phyloP scores from a whole-genome alignment of 805 yeast genomes.

The Metschnikowia hibisci region DNA sequence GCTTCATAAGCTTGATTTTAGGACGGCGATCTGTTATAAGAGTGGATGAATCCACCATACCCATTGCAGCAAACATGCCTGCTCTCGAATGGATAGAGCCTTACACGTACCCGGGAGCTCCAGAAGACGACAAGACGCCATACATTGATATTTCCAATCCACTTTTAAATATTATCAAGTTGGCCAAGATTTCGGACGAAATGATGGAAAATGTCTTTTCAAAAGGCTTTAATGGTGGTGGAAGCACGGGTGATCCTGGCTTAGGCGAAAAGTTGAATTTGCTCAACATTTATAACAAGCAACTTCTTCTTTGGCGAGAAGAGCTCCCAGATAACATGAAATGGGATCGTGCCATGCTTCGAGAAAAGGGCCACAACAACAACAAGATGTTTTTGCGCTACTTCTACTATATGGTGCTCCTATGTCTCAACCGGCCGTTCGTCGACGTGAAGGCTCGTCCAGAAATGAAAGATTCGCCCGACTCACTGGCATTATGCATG shows the following conservation, averaged over 20 bases:
- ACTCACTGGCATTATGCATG: conserved; percentile 7
- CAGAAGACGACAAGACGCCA: neutral
- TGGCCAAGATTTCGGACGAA: conserved; percentile 10
- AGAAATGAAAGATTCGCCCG: neutral
- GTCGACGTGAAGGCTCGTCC: conserved; percentile 3
- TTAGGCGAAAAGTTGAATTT: conserved; percentile 4
- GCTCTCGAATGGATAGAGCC: conserved; percentile 13
- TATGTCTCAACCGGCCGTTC: conserved; percentile 15
- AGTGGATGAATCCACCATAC: conserved; percentile 10
- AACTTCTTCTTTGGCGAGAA: conserved; percentile 10
- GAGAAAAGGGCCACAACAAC: conserved; percentile 9
- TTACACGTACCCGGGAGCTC: conserved; percentile 12
- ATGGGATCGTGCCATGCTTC: conserved; percentile 8
- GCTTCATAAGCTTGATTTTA: conserved; percentile 13
- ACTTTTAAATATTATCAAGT: conserved; percentile 6
- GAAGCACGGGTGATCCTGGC: neutral
- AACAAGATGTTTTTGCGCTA: conserved; percentile 14
- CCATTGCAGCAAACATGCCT: conserved; percentile 13
- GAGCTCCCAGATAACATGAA: conserved; percentile 7
- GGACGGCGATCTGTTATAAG: conserved; percentile 13
- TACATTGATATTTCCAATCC: conserved; percentile 15
- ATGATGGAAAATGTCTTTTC: conserved; percentile 11
- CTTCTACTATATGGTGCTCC: conserved; percentile 12
- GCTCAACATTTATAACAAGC: conserved; percentile 7
- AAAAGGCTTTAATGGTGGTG: neutral